Evolutionary conservation across 1,284 basidiomycete species (phyloP), one percentile per base, ranked within the genome.

Genomic region (Inonotus obliquus): DNA sequence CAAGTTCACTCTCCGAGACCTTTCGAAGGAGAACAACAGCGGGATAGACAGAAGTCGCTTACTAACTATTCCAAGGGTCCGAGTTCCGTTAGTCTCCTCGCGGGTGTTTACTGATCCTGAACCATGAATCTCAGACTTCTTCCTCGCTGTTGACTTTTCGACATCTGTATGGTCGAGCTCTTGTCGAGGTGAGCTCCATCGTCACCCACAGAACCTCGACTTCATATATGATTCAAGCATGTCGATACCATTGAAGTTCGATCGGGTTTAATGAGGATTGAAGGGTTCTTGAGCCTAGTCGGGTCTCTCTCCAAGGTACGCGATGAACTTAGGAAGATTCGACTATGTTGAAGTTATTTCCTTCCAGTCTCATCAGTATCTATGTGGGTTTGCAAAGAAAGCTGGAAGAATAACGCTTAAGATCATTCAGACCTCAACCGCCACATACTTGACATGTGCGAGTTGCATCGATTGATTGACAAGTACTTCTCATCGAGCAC

Each of bases 211-310:
- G 27, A 6, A 19, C 14, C 56, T 57, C 17, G 49, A 37, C 21
- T 32, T 38, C 1, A 21, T 14, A 10, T 23, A 10, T 37, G 27
- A 37, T 7, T 23, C 5, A 65, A 87, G 86, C 81, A 85, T 67
- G 81, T 88, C 5, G 86, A 93, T 65, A 82, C 84, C 57, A 78
- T 94, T 55, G 69, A 83, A 35, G 74, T 79, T 4, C 71, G 70
- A 19, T 76, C 73, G 14, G 86, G 77, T n/a, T 74, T 76, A 6
- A 74, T 87, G 67, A 80, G 73, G 49, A 73, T 93, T 2, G 77
- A 89, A 63, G 93, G 93, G 1, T 95, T 96, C 69, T 84, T 96
- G 63, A 91, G 91, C 69, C 77, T 94, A 6, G 80, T 84, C 25
- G 91, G 92, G 2, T 81, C 86, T 32, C 75, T 81, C 61, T 87